Base-by-base conservation (phyloP, 2,329 filamentous ascomycete genomes). In the Pseudocercospora fijiensis region DNA sequence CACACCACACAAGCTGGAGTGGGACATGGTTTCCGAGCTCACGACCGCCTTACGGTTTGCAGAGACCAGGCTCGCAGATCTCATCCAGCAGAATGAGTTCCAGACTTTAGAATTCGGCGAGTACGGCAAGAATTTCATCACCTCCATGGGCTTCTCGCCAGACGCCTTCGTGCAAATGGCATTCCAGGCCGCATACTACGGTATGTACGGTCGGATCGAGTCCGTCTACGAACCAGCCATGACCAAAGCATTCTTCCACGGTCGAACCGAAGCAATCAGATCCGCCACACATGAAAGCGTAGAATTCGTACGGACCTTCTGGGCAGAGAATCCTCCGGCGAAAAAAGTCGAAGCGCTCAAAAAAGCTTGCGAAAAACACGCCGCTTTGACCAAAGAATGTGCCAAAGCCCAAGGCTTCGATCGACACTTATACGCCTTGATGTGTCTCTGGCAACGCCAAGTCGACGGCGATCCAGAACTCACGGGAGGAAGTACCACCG, bases 121-220 rank as follows among this genome's bases (percentile, higher is more conserved):
- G 24, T 99, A 96, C 71, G 95, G 95, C 69, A 97, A 97, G 82
- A 96, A 95, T 77, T 97, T 97, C 75, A 97, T 99, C 78, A 98
- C 92, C 0, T 92, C 90, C 0, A 96, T 96, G 88, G 94, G 94
- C 7, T 96, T 98, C 78, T 98, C 94, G 0, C 94, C 95, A 0
- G 95, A 98, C 76, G 94, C 95, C 0, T 99, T 96, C 75, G 91
- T 99, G 20, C 95, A 99, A 77, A 98, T 99, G 94, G 95, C 95
- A 0, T 97, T 97, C 80, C 95, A 99, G 77, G 94, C 94, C 4
- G 94, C 95, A 0, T 98, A 99, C 81, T 99, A 97, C 73, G 95
- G 95, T 1, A 84, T 99, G 7, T 99, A 98, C 72, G 95, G 95
- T 2, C 88, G 92, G 4, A 87, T 96, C 1, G 95, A 98, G 77